Percentiles rank a stretch among this genome's conserved stretches.
These are phyloP conservation scores for Debaryomycetaceae sp. DNA, from an alignment of 1,139 yeast species.

Conservation along the genomic window DNA sequence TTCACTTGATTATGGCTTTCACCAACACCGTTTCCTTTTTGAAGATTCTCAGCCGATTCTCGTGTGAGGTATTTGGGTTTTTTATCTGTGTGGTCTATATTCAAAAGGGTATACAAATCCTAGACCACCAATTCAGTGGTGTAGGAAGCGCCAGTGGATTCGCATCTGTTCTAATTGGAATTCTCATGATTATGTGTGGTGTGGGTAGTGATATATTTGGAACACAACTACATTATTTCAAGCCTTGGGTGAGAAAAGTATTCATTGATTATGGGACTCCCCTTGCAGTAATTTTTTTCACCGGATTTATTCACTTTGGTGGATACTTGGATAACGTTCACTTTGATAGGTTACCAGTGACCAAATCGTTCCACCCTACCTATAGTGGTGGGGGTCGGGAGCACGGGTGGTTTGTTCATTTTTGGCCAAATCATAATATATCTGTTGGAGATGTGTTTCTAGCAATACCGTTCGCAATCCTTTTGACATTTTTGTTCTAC, in stretches of 20 bases:
- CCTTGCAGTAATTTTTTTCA: constrained; percentile 76
- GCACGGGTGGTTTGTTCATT: constrained; percentile 73
- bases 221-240: constrained; percentile 55
- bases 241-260: constrained; percentile 58
- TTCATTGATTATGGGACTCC: constrained; percentile 88
- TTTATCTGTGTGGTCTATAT: constrained; percentile 88
- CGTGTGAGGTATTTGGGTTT: constrained; percentile 92
- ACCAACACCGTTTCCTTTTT: constrained; percentile 67
- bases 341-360: constrained; percentile 65
- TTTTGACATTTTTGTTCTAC: constrained; percentile 78
- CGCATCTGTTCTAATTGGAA: constrained; percentile 69
- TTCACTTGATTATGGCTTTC: constrained; percentile 72
- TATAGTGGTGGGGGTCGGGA: constrained; percentile 29
- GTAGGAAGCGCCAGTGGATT: constrained; percentile 57
- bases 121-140: constrained; percentile 62
- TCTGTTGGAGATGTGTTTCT: constrained; percentile 73
- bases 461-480: constrained; percentile 88
- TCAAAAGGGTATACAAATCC: constrained; percentile 84
- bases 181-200: constrained; percentile 75
- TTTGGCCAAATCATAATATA: constrained; percentile 63
- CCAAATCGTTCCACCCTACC: constrained; percentile 76
- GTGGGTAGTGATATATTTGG: constrained; percentile 62
- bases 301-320: constrained; percentile 89
- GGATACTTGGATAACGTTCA: constrained; percentile 54
- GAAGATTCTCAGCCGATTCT: constrained; percentile 72